A percentile compares a stretch with the other conserved stretches of the same genome.
These are phyloP conservation scores for Trichoderma sp. DNA, from an alignment of 2,329 filamentous ascomycete species.

Conservation along the genomic window DNA sequence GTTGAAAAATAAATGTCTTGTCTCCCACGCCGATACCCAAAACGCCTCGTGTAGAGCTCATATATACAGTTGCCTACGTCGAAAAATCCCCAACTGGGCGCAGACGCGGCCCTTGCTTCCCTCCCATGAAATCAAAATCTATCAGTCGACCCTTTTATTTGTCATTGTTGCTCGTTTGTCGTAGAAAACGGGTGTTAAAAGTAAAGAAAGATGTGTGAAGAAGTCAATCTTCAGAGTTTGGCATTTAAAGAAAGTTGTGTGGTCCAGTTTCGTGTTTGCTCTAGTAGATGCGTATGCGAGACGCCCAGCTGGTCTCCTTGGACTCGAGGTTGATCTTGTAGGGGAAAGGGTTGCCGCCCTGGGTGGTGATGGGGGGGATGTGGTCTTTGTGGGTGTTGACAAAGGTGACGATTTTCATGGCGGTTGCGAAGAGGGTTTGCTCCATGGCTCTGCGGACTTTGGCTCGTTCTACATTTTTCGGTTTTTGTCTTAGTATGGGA, in stretches of 20 bases:
- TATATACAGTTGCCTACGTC: constrained; percentile 4
- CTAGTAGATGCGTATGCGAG: constrained; percentile 73
- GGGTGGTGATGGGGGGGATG: constrained; percentile 94
- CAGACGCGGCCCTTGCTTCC: not conserved
- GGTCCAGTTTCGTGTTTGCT: not conserved
- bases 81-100: not conserved
- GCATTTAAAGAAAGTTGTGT: not conserved
- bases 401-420: constrained; percentile 84
- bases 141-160: not conserved
- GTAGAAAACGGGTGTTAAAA: not conserved
- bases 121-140: not conserved
- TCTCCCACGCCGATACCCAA: constrained; percentile 4
- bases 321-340: constrained; percentile 91
- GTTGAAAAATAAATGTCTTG: not conserved
- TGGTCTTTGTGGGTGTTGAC: constrained; percentile 91
- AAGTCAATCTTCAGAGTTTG: not conserved
- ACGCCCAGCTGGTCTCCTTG: constrained; percentile 72
- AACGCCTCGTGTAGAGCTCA: constrained; percentile 3
- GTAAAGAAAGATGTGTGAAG: not conserved
- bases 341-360: constrained; percentile 90
- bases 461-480: constrained; percentile 62
- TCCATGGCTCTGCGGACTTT: constrained; percentile 92
- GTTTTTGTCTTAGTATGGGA: not conserved
- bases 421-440: constrained; percentile 79
- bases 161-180: not conserved